Conservation (phyloP, 2,329 filamentous ascomycete genomes). For the Ophiostoma australiae region DNA sequence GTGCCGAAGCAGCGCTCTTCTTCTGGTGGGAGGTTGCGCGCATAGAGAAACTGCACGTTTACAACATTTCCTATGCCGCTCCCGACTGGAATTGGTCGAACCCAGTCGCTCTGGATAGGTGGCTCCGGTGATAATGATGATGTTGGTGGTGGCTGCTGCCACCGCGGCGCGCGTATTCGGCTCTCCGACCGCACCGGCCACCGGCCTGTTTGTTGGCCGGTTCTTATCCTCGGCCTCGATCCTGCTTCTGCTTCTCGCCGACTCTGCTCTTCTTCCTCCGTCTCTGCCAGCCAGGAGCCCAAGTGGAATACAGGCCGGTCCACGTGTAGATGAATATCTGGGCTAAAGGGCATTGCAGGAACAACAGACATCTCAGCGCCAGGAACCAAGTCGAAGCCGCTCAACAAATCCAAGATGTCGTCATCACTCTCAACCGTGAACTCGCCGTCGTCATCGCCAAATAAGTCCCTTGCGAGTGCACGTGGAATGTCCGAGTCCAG, state of each 20-base stretch:
- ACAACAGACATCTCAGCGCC: conserved; percentile 36
- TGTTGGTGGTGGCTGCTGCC: not conserved
- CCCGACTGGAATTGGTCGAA: not conserved
- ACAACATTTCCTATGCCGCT: not conserved
- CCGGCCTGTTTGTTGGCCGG: too few species aligned
- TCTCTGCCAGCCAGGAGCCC: conserved; percentile 29
- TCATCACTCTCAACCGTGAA: conserved; percentile 31
- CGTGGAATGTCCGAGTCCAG: too few species aligned
- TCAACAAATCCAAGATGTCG: not conserved
- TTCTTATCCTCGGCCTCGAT: not conserved
- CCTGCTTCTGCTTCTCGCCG: not conserved
- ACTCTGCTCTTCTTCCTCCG: not conserved
- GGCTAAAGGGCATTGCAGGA: conserved; percentile 68
- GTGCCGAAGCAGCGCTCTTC: not conserved
- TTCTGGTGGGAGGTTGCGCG: not conserved
- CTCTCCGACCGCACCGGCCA: not conserved
- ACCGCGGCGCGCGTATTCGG: too few species aligned
- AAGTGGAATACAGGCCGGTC: conserved; percentile 67
- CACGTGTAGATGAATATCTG: conserved; percentile 64
- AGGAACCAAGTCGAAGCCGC: not conserved
- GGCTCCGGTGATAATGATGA: not conserved
- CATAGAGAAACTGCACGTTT: not conserved
- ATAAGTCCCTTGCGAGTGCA: not conserved
- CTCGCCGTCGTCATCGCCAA: conserved; percentile 31
- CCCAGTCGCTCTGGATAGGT: not conserved